Conservation (phyloP, 257 asterid species). For the Phtheirospermum japonicum region DNA sequence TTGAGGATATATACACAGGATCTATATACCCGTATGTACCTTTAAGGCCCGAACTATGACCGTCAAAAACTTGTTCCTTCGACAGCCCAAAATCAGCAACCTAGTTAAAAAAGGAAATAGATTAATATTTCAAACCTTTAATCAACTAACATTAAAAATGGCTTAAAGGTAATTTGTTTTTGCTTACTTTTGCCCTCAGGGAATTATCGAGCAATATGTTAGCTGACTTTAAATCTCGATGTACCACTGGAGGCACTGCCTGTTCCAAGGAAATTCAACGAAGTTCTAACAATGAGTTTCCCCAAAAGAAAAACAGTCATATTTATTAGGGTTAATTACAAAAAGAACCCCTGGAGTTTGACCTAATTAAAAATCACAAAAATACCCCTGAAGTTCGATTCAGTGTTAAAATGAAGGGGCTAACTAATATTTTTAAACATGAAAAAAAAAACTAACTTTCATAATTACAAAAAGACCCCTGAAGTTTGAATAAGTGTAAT, state of each 20-base stretch:
- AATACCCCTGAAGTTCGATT: no score
- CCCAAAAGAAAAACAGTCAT: conserved; percentile 14
- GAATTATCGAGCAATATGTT: conserved; percentile 74
- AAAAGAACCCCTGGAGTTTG: no score
- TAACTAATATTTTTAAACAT: no score
- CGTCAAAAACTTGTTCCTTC: conserved; percentile 77
- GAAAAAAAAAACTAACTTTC: no score
- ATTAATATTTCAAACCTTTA: conserved; percentile 8
- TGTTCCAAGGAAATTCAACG: conserved; percentile 39
- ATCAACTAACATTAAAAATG: no score
- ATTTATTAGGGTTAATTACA: background rate
- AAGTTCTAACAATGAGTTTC: conserved; percentile 12
- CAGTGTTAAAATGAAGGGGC: no score
- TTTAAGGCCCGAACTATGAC: conserved; percentile 83
- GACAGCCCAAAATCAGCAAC: conserved; percentile 99
- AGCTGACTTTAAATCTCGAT: conserved; percentile 86
- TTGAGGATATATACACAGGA: conserved; percentile 80
- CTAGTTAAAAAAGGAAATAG: conserved; percentile 35
- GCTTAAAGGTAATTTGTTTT: background rate
- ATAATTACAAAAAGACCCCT: background rate
- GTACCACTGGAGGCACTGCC: conserved; percentile 96
- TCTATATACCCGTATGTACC: conserved; percentile 96
- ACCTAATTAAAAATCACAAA: no score
- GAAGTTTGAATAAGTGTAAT: background rate
- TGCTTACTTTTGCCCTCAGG: conserved; percentile 84